Evolutionary conservation across 805 yeast genomes (phyloP), one percentile per base, ranked within the genome.

Genomic region (Priceomyces castillae): DNA sequence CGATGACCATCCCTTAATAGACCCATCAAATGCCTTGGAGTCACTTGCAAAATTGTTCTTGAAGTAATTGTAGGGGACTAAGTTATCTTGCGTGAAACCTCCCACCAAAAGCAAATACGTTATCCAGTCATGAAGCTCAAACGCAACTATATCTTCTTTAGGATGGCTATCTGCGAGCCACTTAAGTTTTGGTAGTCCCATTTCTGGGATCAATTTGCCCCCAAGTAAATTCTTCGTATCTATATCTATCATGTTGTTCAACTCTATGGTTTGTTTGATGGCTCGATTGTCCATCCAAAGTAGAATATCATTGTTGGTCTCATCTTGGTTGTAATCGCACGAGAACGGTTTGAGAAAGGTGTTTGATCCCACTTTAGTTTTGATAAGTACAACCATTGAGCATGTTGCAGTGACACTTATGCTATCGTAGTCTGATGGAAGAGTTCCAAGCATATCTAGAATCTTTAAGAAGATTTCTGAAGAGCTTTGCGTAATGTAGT

Each of bases 201-300:
- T 74, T 50, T 80, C 85, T 1, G 81, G 78, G 4, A 77, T 66
- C 28, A 78, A 68, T 0, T 59, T 52, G 1, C 78, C 78, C 7
- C 81, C 80, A 39, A 72, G 53, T 33, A 48, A 50, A 6, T 52
- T 46, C 6, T 44, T 38, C 4, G 54, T 57, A 4, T 54, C 54
- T 7, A 39, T 26, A 22, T 53, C 52, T 2, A 69, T 52, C 9
- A 28, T 41, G 19, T 42, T 33, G 31, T 73, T 68, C 4, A 76
- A 45, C 16, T 47, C 39, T 1, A 34, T 19, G 11, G 71, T 57
- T 46, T 77, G 71, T 1, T 52, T 33, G 2, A 44, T 50, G 2
- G 80, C 64, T 20, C 79, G 61, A 15, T 69, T 62, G 51, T 80
- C 84, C 84, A 80, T 80, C 85, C 86, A 80, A 39, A 80, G 65